Base-by-base conservation (phyloP, 2,329 filamentous ascomycete genomes). In the Didymella arachidicola region DNA sequence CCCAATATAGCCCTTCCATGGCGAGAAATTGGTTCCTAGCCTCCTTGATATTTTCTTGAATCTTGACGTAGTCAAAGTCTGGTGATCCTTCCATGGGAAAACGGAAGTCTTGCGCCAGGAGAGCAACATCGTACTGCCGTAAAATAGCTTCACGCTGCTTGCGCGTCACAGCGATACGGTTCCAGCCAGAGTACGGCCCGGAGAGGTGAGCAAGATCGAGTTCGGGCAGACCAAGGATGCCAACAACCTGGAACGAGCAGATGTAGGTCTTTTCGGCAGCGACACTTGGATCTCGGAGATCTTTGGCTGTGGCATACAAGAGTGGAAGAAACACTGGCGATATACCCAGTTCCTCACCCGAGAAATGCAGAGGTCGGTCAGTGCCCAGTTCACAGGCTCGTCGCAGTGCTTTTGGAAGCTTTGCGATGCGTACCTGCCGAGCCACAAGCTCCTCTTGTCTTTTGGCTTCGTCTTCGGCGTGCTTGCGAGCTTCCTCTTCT, bases 141-240 rank as follows among this genome's bases (percentile, higher is more conserved):
- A 79, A 66, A 46, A 78, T 72, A 7, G 68, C 63, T 32, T 78
- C 68, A 36, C 75, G 71, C 26, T 78, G 76, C 49, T 71, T 64
- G 19, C 56, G 56, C 7, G 68, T 75, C 18, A 78, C 75, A 2
- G 68, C 63, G 34, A 73, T 72, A 39, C 72, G 75, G 12, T 73
- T 61, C 77, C 77, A 79, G n/a, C 74, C 64, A 10, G 59, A 71
- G 44, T 75, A 76, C 1, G 74, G 74, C 12, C 66, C 53, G 10
- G 67, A 61, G n/a, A 76, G 68, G 18, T 65, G 63, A 19, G 71
- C 66, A 11, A 78, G 67, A 50, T 79, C 76, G 8, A 77, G 75
- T 50, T 78, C 76, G 6, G 75, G 70, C 7, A 79, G 69, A 10
- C 77, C 77, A 8, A 79, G 76, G 41, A 79, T 76, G 41, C 77